phyloP scores from a whole-genome alignment of 2,329 filamentous ascomycete species.

The Metarhizium anisopliae region DNA sequence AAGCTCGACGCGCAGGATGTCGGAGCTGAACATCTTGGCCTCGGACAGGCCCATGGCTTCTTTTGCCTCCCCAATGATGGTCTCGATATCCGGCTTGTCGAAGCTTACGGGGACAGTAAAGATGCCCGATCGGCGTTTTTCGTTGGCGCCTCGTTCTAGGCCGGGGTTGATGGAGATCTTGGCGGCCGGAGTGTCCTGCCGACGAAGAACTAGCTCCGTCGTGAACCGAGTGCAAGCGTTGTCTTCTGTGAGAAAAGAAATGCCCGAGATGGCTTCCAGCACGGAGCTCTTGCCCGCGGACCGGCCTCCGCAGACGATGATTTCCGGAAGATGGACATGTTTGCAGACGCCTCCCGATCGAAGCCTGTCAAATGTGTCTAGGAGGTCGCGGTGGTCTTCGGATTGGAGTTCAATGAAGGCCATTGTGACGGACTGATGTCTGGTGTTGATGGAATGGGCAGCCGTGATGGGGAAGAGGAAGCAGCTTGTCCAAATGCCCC shows the following conservation, averaged over 20 bases:
- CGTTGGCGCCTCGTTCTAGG: conserved; percentile 14
- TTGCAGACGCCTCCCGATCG: conserved; percentile 9
- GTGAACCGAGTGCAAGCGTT: conserved; percentile 54
- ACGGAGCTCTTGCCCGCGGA: conserved; percentile 57
- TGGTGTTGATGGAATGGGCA: neutral
- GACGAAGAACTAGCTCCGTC: conserved; percentile 51
- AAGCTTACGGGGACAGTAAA: conserved; percentile 5
- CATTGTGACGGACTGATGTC: neutral
- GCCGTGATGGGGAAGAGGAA: neutral
- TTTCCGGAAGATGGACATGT: conserved; percentile 32
- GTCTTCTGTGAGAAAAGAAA: conserved; percentile 50
- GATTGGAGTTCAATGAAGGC: conserved; percentile 6
- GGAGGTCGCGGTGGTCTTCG: conserved; percentile 7
- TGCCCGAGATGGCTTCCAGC: conserved; percentile 53
- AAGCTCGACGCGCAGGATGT: conserved; percentile 39
- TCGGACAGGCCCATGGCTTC: conserved; percentile 9
- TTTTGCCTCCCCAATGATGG: conserved; percentile 6
- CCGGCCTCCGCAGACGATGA: conserved; percentile 53
- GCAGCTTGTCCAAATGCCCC: neutral
- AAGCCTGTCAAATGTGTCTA: conserved; percentile 11
- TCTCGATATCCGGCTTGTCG: conserved; percentile 4
- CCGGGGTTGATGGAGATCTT: conserved; percentile 24
- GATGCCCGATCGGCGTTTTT: conserved; percentile 11
- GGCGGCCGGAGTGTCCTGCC: conserved; percentile 23
- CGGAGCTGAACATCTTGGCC: conserved; percentile 28